Base-by-base conservation (phyloP, 805 yeast species). In the Candida railenensis region DNA sequence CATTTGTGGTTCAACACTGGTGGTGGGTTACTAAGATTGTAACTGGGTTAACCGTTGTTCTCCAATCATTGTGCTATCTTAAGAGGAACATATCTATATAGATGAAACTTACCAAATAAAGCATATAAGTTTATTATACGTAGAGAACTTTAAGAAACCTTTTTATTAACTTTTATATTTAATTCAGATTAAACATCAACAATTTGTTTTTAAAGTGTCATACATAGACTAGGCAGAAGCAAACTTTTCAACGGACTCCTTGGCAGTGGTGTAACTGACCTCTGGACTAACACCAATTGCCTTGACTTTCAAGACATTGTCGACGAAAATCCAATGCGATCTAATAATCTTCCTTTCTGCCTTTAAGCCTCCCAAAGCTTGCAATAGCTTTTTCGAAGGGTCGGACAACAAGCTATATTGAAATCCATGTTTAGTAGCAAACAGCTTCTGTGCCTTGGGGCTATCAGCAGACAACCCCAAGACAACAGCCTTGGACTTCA, bases 1-100 rank as follows among this genome's bases (percentile, higher is more conserved):
- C 90, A 14, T 92, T 92, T 63, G 77, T 79, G 1, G 80, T 89
- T 9, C 97, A 91, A 67, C 97, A 91, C 62, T 81, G 87, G 44
- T 94, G 99, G 99, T 94, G 99, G 99, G 87, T 78, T 5, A 77
- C 96, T 2, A 83, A 87, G 57, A 76, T 83, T 1, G 44, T 60
- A 18, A 43, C 63, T 7, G 51, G 63, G n/a, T 55, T 77, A 25
- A 50, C 68, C 14, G 47, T 71, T 16, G 53, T 71, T 14, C 32
- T 68, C 22, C 62, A 62, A 39, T 67, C 74, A 3, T 18, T 54
- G 11, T 42, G 39, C 19, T 30, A 22, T 42, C 38, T 34, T n/a
- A 33, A 37, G 15, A 40, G 36, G 30, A 25, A 5, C 30, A 25
- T 25, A 25, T n/a, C n/a, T n/a, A n/a, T 25, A 25, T 5, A 25